Evolutionary conservation across 2,329 filamentous ascomycete species (phyloP).

Genomic region (Arthrinium phaeospermum): DNA sequence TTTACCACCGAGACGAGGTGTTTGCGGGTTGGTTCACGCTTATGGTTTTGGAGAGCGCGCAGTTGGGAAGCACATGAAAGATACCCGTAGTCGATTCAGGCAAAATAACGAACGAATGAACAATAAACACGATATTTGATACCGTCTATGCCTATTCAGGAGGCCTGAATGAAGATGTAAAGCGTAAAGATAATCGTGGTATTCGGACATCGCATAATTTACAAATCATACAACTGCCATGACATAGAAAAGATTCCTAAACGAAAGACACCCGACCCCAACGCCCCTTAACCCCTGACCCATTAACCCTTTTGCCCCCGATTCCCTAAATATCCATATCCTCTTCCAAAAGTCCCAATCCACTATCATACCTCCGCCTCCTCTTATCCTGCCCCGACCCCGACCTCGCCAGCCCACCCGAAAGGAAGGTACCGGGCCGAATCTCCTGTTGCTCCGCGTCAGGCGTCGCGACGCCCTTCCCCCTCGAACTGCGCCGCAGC

Average conservation of each 20-base stretch:
- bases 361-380: slow-evolving; percentile 59
- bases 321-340: slow-evolving; percentile 35
- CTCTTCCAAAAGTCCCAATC: slow-evolving; percentile 60
- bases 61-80: background rate
- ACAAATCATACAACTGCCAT: slow-evolving; percentile 2
- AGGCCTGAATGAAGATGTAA: background rate
- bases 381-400: slow-evolving; percentile 44
- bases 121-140: background rate
- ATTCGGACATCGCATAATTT: background rate
- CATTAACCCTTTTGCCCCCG: background rate
- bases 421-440: slow-evolving; percentile 30
- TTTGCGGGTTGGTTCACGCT: background rate
- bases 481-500: slow-evolving; percentile 21
- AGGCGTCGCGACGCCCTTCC: slow-evolving; percentile 26
- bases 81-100: background rate
- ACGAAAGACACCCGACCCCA: background rate
- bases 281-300: background rate
- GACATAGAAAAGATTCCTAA: background rate
- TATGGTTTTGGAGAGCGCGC: background rate
- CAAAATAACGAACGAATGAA: background rate
- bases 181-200: background rate
- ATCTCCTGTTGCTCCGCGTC: background rate
- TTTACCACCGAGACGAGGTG: no score
- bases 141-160: background rate
- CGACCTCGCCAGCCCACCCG: slow-evolving; percentile 39